Percentiles rank a stretch among this genome's conserved stretches.
phyloP scores from a whole-genome alignment of 2,329 filamentous ascomycete genomes.

The Trichoderma harzianum region DNA sequence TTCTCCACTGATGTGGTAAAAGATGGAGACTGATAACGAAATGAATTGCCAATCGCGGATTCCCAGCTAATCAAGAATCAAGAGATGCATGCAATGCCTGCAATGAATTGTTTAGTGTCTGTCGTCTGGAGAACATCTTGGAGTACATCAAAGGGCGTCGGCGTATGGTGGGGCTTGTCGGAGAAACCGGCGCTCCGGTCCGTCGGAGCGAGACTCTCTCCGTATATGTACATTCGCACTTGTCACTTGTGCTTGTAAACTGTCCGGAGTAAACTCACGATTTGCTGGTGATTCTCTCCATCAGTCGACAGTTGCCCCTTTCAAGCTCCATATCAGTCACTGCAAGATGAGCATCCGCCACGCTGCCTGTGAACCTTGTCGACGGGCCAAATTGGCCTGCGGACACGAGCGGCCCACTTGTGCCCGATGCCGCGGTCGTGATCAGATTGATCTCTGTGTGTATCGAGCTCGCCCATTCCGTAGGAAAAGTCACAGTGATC shows the following conservation, averaged over 20 bases:
- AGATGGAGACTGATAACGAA: neutral
- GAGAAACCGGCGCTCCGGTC: conserved; percentile 10
- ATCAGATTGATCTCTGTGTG: conserved; percentile 9
- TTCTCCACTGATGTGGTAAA: neutral
- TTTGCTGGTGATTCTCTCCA: neutral
- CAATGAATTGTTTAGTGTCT: neutral
- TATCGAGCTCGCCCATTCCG: conserved; percentile 10
- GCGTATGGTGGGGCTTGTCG: neutral
- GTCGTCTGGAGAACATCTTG: neutral
- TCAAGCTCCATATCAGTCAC: neutral
- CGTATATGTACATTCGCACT: neutral
- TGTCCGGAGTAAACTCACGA: neutral
- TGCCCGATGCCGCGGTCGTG: neutral
- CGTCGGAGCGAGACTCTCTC: neutral
- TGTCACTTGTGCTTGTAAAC: neutral
- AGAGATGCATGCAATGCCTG: neutral
- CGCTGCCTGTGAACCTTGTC: conserved; percentile 13
- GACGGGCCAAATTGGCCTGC: conserved; percentile 12
- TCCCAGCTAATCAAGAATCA: neutral
- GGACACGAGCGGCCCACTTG: conserved; percentile 11
- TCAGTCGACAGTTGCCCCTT: neutral
- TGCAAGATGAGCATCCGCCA: conserved; percentile 3
- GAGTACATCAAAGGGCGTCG: neutral
- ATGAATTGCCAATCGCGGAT: neutral
- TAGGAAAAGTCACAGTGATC: neutral